phyloP scores from a whole-genome alignment of 495 filamentous ascomycete species.

The Mycothermus thermophilus region DNA sequence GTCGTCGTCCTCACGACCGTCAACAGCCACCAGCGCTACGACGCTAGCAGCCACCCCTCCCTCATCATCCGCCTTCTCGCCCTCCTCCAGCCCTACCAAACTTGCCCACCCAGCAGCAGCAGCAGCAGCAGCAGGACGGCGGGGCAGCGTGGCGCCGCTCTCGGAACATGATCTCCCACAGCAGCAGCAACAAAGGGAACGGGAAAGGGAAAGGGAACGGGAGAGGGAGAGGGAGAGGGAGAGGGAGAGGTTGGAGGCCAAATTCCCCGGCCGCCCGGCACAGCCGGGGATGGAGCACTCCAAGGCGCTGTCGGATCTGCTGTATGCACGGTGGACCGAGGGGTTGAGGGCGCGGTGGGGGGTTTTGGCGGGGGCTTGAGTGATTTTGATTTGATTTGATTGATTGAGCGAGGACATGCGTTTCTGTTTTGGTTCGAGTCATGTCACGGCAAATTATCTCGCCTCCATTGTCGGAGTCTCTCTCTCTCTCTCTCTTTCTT shows the following conservation, averaged over 20 bases:
- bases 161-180: too few species aligned
- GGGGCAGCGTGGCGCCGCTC: too few species aligned
- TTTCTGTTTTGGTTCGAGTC: too few species aligned
- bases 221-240: slow-evolving; percentile 13
- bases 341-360: slow-evolving; percentile 68
- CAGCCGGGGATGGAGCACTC: slow-evolving; percentile 80
- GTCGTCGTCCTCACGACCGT: too few species aligned
- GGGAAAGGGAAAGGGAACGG: slow-evolving; percentile 3
- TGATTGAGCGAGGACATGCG: neutral
- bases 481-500: too few species aligned
- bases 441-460: too few species aligned
- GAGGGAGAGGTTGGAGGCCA: slow-evolving; percentile 34
- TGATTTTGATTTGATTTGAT: neutral
- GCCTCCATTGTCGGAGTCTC: too few species aligned
- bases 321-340: slow-evolving; percentile 82
- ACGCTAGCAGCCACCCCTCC: too few species aligned
- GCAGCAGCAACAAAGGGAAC: slow-evolving; percentile 4
- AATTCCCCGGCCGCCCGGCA: slow-evolving; percentile 34
- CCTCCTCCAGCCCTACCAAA: neutral
- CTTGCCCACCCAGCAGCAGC: too few species aligned
- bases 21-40: too few species aligned
- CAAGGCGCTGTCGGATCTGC: slow-evolving; percentile 73
- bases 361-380: slow-evolving; percentile 7
- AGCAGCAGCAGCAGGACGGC: too few species aligned
- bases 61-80: slow-evolving; percentile 11